Conservation (phyloP, 441 rosid genomes). For the Croton laevigatus region DNA sequence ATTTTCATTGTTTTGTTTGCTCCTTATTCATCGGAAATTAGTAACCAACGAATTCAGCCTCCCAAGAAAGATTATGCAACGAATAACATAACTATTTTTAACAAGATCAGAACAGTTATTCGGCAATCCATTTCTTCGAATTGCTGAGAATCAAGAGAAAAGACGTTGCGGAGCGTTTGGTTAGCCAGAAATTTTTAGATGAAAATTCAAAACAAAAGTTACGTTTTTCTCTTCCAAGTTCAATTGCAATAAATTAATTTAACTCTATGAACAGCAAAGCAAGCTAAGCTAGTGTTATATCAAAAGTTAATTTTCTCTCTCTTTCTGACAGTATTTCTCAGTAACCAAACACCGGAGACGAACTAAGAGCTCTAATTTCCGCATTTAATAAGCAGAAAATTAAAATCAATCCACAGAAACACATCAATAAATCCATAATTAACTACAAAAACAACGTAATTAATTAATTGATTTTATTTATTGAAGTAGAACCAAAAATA, state of each 20-base stretch:
- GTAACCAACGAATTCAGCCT: too few relatives aligned
- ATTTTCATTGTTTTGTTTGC: too few relatives aligned
- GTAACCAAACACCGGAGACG: conserved; percentile 32
- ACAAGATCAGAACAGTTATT: not conserved
- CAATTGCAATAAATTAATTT: too few relatives aligned
- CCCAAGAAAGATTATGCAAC: not conserved
- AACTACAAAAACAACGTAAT: not conserved
- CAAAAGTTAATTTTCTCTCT: not conserved
- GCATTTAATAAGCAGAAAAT: conserved; percentile 4
- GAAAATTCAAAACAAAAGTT: not conserved
- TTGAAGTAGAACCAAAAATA: not conserved
- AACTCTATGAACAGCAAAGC: not conserved
- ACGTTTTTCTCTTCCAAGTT: not conserved
- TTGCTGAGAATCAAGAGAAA: not conserved
- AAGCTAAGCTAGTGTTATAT: not conserved
- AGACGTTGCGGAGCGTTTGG: not conserved
- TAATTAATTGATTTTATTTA: not conserved
- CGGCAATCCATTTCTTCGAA: not conserved
- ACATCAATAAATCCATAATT: not conserved
- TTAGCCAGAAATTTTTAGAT: not conserved
- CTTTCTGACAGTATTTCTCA: conserved; percentile 24
- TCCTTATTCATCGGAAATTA: too few relatives aligned
- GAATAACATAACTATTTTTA: not conserved
- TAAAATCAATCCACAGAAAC: conserved; percentile 21
- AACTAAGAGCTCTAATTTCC: conserved; percentile 17